phyloP scores from a whole-genome alignment of 2,329 filamentous ascomycete genomes.

The Metarhizium guizhouense region DNA sequence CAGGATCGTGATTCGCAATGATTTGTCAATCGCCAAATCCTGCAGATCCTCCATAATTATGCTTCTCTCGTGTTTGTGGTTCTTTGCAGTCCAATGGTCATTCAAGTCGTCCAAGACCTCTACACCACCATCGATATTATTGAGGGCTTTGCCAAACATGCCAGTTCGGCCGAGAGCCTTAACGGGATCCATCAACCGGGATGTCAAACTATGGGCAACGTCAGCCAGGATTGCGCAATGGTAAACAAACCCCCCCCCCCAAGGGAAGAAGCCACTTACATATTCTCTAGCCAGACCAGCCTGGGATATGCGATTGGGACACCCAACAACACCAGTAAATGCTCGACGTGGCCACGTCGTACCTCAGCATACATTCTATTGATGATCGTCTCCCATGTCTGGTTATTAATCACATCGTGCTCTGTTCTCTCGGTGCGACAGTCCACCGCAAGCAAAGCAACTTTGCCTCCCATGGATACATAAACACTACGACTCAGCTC shows the following conservation, averaged over 20 bases:
- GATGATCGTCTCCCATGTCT: constrained; percentile 80
- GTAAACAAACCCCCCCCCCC: no score
- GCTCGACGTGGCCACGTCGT: constrained; percentile 73
- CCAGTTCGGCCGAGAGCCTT: constrained; percentile 82
- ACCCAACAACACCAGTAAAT: constrained; percentile 79
- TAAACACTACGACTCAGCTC: constrained; percentile 80
- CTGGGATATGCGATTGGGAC: constrained; percentile 77
- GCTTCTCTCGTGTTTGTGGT: constrained; percentile 83
- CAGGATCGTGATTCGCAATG: constrained; percentile 81
- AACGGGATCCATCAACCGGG: constrained; percentile 74
- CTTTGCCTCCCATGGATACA: constrained; percentile 68
- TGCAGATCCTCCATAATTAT: constrained; percentile 86
- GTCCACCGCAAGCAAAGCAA: constrained; percentile 80
- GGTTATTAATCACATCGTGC: constrained; percentile 68
- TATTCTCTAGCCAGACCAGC: constrained; percentile 61
- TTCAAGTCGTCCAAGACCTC: constrained; percentile 89
- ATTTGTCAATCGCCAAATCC: constrained; percentile 86
- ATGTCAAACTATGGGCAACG: constrained; percentile 56
- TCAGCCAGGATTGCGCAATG: constrained; percentile 10
- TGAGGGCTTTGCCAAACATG: constrained; percentile 69
- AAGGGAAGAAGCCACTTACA: constrained; percentile 35
- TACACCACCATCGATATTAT: constrained; percentile 83
- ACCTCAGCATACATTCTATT: constrained; percentile 79
- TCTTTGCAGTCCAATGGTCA: constrained; percentile 95
- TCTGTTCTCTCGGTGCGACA: constrained; percentile 84